Percentiles rank a stretch among this genome's conserved stretches.
phyloP scores from a whole-genome alignment of 2,329 filamentous ascomycete genomes.

The Atkinsonella hypoxylon region DNA sequence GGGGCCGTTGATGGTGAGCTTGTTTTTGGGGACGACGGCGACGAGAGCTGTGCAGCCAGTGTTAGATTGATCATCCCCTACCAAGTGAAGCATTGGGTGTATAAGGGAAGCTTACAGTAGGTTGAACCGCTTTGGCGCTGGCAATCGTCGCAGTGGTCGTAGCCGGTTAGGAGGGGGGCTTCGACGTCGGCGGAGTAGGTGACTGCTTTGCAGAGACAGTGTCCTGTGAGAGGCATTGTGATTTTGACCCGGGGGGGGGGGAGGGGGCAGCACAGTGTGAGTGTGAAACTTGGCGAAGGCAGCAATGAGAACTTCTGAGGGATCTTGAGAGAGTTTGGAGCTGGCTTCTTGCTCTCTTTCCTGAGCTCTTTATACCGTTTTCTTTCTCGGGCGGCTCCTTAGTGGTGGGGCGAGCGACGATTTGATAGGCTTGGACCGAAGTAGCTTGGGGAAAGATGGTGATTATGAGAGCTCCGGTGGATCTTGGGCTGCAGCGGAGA shows the following conservation, averaged over 20 bases:
- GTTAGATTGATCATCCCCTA: background rate
- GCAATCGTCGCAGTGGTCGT: slow-evolving; percentile 64
- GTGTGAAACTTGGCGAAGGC: background rate
- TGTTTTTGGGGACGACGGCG: slow-evolving; percentile 52
- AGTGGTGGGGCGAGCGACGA: slow-evolving; percentile 14
- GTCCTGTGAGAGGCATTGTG: slow-evolving; percentile 54
- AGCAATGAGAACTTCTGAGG: background rate
- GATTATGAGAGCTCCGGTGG: slow-evolving; percentile 10
- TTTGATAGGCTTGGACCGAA: background rate
- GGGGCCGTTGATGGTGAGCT: slow-evolving; percentile 49
- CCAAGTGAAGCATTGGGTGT: too few species aligned
- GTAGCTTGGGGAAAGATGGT: background rate
- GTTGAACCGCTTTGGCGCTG: slow-evolving; percentile 58
- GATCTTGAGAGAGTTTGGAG: background rate
- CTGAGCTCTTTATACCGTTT: slow-evolving; percentile 1
- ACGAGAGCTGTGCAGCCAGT: slow-evolving; percentile 41
- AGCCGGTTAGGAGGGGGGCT: slow-evolving; percentile 42
- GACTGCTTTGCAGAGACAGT: slow-evolving; percentile 60
- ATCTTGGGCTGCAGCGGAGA: slow-evolving; percentile 16
- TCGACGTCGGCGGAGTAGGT: slow-evolving; percentile 52
- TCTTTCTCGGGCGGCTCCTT: background rate
- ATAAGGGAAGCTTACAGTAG: slow-evolving; percentile 37
- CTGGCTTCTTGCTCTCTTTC: slow-evolving; percentile 3
- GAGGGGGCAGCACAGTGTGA: too few species aligned
- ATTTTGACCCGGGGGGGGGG: background rate